phyloP scores from a whole-genome alignment of 331 rosid genomes.

The Rhamnella rubrinervis region DNA sequence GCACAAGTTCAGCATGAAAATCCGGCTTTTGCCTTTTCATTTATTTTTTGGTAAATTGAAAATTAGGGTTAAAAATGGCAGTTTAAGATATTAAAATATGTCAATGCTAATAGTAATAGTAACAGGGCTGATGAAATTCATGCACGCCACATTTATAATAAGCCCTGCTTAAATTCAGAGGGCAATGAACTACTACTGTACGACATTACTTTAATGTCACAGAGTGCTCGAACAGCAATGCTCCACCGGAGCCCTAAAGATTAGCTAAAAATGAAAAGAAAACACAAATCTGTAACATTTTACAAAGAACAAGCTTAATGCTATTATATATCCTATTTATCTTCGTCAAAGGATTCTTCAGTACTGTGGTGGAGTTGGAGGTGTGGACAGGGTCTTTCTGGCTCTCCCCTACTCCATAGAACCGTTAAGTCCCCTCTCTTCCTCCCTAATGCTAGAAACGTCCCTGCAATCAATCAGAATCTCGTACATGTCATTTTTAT shows the following conservation, averaged over 20 bases:
- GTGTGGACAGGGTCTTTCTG: slow-evolving; percentile 76
- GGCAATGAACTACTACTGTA: slow-evolving; percentile 11
- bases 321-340: slow-evolving; percentile 26
- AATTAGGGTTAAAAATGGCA: no score
- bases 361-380: slow-evolving; percentile 41
- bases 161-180: slow-evolving; percentile 25
- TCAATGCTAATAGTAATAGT: no score
- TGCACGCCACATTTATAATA: neutral
- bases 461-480: slow-evolving; percentile 47
- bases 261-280: slow-evolving; percentile 1
- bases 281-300: slow-evolving; percentile 23
- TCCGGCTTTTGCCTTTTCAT: no score
- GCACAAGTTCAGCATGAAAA: no score
- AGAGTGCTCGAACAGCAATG: no score
- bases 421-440: slow-evolving; percentile 73
- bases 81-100: no score
- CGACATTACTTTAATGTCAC: neutral
- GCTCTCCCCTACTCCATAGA: slow-evolving; percentile 79
- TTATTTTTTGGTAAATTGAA: no score
- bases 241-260: slow-evolving; percentile 30
- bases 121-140: no score
- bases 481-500: slow-evolving; percentile 2
- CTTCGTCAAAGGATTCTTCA: slow-evolving; percentile 39
- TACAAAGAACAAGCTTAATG: neutral
- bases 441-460: slow-evolving; percentile 65